These are phyloP conservation scores for Peniophora sp. DNA, from an alignment of 1,284 basidiomycete species.

Conservation along the genomic window DNA sequence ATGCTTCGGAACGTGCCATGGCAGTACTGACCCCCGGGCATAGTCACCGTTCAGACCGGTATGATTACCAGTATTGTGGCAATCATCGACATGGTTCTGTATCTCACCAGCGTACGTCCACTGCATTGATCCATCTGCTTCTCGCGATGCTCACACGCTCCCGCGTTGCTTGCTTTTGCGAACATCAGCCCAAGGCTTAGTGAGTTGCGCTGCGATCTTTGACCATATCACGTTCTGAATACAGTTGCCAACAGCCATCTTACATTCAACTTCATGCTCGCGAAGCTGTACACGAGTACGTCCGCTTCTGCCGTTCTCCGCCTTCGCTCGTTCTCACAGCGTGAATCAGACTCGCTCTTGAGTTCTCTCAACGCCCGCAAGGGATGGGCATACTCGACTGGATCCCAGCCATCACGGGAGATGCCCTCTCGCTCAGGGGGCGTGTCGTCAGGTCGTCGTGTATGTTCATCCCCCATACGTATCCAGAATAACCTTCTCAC, in stretches of 20 bases:
- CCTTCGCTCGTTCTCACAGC: constrained; percentile 17
- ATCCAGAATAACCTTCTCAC: no score
- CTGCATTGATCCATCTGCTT: neutral
- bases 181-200: no score
- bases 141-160: neutral
- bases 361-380: constrained; percentile 24
- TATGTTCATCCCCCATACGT: no score
- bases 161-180: no score
- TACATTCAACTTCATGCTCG: constrained; percentile 21
- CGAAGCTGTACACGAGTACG: constrained; percentile 22
- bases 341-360: constrained; percentile 27
- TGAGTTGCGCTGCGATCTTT: no score
- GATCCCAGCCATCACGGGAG: neutral
- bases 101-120: constrained; percentile 16
- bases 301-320: no score
- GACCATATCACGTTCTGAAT: neutral
- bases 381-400: constrained; percentile 4
- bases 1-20: neutral
- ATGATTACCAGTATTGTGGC: constrained; percentile 19
- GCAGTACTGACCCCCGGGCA: neutral
- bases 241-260: constrained; percentile 6
- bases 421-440: neutral
- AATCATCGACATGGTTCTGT: constrained; percentile 16
- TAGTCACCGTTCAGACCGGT: constrained; percentile 26
- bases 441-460: neutral